These are phyloP conservation scores for Stagonosporopsis vannaccii DNA, from an alignment of 2,329 filamentous ascomycete species.

Conservation along the genomic window DNA sequence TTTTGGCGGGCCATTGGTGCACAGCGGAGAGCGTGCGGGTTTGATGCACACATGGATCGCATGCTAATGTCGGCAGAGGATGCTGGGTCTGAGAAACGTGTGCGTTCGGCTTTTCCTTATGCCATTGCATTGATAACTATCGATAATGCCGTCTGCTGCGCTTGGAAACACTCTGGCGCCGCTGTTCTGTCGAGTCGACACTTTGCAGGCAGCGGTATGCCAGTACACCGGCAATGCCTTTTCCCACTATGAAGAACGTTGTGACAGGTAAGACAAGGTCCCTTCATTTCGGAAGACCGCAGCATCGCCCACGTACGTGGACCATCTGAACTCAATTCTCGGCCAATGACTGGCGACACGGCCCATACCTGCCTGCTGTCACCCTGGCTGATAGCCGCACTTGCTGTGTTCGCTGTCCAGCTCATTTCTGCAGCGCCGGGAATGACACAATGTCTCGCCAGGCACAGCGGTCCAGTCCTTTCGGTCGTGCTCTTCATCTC, in stretches of 20 bases:
- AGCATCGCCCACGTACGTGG: constrained; percentile 47
- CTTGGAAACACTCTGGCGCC: constrained; percentile 28
- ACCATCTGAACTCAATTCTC: constrained; percentile 47
- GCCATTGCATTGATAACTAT: constrained; percentile 26
- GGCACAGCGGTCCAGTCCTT: constrained; percentile 30
- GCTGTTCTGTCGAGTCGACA: constrained; percentile 22
- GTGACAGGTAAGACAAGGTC: constrained; percentile 45
- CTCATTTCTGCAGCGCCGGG: constrained; percentile 34
- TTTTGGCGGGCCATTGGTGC: constrained; percentile 40
- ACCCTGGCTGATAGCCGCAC: constrained; percentile 36
- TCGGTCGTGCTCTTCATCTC: constrained; percentile 27
- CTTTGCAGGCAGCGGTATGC: constrained; percentile 27
- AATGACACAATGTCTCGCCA: constrained; percentile 37
- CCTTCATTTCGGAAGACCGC: constrained; percentile 51
- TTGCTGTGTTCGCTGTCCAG: constrained; percentile 23
- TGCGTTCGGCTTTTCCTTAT: constrained; percentile 7
- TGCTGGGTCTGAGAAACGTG: constrained; percentile 27
- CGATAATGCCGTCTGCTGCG: constrained; percentile 15
- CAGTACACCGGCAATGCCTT: constrained; percentile 19
- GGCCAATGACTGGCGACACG: constrained; percentile 38
- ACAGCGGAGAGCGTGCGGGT: constrained; percentile 34
- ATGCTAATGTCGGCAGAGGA: constrained; percentile 36
- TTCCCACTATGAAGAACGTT: constrained; percentile 2
- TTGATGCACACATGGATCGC: constrained; percentile 48
- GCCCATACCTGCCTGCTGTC: constrained; percentile 34